Base-by-base conservation (phyloP, 208 protist species). In the Borovskyia barvae region DNA sequence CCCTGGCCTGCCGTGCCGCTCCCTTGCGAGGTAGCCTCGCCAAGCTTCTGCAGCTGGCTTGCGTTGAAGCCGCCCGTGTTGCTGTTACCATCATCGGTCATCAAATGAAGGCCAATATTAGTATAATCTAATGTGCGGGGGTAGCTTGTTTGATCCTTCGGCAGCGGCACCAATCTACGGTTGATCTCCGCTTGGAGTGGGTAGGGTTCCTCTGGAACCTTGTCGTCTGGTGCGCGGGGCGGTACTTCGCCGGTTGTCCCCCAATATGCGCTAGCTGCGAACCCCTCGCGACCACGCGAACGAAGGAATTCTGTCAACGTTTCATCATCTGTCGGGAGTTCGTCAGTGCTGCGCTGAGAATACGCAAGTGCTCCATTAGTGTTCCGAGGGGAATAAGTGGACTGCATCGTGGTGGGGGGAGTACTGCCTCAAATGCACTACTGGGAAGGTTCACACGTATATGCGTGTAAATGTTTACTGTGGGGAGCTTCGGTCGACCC, bases 261-360 rank as follows among this genome's bases (percentile, higher is more conserved):
- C 85, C 90, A 93, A 59, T 93, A 95, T 37, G 85, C 81, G 66
- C 90, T 95, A 19, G 80, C 75, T 2, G 76, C 78, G 62, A 95
- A 90, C 9, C 82, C 80, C 28, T 91, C 78, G 26, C 51, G 22
- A 25, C 63, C 66, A 19, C 76, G 76, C 5, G 67, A 74, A 26
- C 56, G 42, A 14, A 93, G 77, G 29, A 83, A 76, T 36, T 81
- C 75, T 4, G 80, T 66, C 29, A 91, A 59, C 7, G 82, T 53
- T 20, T 77, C 81, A 22, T 76, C 67, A 46, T 87, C 72, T 9
- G 48, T 53, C 1, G 51, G 59, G n/a, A 54, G 36, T 17, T 25
- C 63, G 26, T 45, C 51, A 45, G n/a, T 45, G 56, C 50, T 68
- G 35, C 42, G 60, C 53, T 63, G 67, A 26, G 75, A 75, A 51